Evolutionary conservation across 2,329 filamentous ascomycete genomes (phyloP), one percentile per base, ranked within the genome.

Genomic region (Dryadomyces quercus-mongolicae): DNA sequence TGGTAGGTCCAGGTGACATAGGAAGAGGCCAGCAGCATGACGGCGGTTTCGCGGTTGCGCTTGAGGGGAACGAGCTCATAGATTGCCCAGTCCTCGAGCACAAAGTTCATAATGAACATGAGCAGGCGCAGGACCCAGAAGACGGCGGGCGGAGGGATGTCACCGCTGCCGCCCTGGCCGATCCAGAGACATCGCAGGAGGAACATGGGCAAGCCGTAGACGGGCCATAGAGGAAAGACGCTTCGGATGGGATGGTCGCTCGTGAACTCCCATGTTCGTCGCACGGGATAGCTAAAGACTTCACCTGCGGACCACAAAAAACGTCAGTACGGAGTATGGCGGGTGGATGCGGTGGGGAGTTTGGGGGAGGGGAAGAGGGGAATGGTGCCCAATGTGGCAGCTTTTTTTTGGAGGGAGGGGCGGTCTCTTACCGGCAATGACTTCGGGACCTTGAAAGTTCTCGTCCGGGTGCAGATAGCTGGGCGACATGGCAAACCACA

Each of bases 1-100:
- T 98, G 93, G 71, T 92, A 95, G 47, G 92, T 96, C 92, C 93
- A 98, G 49, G 93, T 98, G 62, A 96, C 92, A 70, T 97, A 98
- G 25, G 90, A 96, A 31, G 92, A 97, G 48, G 92, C 90, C 57
- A 96, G 86, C 55, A 98, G 77, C 48, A 94, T 75, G 47, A 94
- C 80, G 10, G 90, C 88, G 54, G 85, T 74, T 61, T 81, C 81
- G 59, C 89, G 84, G 63, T 81, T 75, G 57, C 84, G 83, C 58
- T 82, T 82, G 43, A 85, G 86, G 58, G 84, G 82, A 54, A 96
- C 84, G 59, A 97, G 76, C 68, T 98, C 93, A 72, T 95, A 84
- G 56, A 98, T 80, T 12, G 93, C 93, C 92, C 93, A 97, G 72
- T 98, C 93, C 70, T 96, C 90, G 58, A 98, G 78, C 54, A 98